Evolutionary conservation across 192 early-diverging fungal genomes (phyloP).

Genomic region (Coemansia guatemalensis): DNA sequence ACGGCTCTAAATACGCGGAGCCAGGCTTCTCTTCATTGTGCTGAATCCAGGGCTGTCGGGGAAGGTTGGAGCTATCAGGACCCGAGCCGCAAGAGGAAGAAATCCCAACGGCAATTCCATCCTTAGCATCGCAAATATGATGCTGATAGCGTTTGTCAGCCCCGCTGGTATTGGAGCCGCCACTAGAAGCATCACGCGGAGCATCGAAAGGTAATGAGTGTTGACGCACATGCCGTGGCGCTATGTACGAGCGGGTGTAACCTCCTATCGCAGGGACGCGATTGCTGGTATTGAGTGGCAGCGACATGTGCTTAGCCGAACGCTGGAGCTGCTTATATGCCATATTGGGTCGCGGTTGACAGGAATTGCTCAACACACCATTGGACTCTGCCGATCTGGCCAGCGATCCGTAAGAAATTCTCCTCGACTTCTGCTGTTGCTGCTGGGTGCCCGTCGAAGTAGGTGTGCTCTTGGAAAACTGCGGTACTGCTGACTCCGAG

Average conservation of each 20-base stretch:
- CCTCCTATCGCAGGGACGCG: neutral
- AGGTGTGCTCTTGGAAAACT: neutral
- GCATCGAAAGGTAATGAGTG: neutral
- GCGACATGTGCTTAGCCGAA: slow-evolving; percentile 13
- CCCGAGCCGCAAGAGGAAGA: neutral
- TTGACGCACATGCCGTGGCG: neutral
- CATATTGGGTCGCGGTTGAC: neutral
- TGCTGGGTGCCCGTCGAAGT: neutral
- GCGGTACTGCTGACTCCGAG: neutral
- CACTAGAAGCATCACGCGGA: neutral
- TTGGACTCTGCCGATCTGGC: neutral
- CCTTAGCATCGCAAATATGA: neutral
- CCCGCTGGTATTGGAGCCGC: neutral
- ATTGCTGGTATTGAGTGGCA: neutral
- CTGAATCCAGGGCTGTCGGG: neutral
- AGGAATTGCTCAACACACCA: neutral
- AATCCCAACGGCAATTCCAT: neutral
- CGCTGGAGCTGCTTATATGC: neutral
- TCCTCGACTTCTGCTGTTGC: neutral
- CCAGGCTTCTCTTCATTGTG: neutral
- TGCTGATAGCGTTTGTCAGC: neutral
- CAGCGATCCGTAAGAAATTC: neutral
- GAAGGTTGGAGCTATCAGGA: neutral
- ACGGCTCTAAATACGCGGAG: neutral
- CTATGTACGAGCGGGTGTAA: neutral